Percentiles rank a stretch among this genome's conserved stretches.
Evolutionary conservation across 495 filamentous ascomycete genomes (phyloP).

Genomic region (Lepraria neglecta): DNA sequence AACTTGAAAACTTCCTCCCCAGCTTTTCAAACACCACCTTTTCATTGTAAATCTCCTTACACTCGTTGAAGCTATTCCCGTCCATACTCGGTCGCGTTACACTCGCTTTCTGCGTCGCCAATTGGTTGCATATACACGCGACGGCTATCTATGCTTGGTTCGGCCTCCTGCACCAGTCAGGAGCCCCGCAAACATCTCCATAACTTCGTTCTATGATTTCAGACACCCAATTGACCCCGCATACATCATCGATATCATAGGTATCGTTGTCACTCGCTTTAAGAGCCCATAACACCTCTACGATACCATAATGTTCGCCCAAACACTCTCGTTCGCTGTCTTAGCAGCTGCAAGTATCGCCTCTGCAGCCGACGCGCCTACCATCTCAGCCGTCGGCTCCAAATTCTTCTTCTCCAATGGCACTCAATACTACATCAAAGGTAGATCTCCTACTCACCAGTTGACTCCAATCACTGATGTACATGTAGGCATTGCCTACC

Average conservation of each 20-base stretch:
- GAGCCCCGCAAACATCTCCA: neutral
- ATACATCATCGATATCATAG: neutral
- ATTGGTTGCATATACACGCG: conserved; percentile 2
- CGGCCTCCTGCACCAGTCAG: neutral
- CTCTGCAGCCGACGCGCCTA: conserved; percentile 34
- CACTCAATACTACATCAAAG: conserved; percentile 76
- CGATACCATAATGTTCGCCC: conserved; percentile 15
- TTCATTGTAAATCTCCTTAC: neutral
- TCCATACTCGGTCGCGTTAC: conserved; percentile 1
- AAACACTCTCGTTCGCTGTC: conserved; percentile 11
- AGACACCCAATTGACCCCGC: neutral
- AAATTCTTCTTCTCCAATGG: conserved; percentile 80
- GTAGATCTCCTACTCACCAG: conserved; percentile 36
- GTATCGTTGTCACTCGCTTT: neutral
- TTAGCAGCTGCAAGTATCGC: conserved; percentile 8
- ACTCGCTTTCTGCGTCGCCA: conserved; percentile 6
- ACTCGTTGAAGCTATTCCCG: neutral
- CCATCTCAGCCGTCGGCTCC: conserved; percentile 64
- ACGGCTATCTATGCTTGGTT: conserved; percentile 1
- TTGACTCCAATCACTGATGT: conserved; percentile 22
- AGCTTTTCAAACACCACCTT: neutral
- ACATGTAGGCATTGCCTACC: conserved; percentile 61
- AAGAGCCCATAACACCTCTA: neutral
- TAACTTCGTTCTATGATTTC: neutral
- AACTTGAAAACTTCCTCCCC: neutral